Base-by-base conservation (phyloP, 2,329 filamentous ascomycete genomes). In the Colletotrichum musae region DNA sequence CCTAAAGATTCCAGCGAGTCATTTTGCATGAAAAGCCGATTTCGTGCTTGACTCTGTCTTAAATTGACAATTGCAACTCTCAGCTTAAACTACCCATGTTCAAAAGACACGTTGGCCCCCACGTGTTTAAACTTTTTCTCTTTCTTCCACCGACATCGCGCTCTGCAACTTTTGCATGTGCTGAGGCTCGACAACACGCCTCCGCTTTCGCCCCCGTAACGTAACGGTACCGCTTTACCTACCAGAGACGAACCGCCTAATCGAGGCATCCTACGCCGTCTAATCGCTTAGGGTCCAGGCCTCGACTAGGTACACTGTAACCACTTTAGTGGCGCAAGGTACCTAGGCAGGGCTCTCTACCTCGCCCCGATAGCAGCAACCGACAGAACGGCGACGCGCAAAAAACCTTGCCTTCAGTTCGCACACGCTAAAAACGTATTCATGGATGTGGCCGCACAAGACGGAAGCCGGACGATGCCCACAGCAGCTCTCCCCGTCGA, bases 61-160 rank as follows among this genome's bases (percentile, higher is more conserved):
- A 59, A 57, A 65, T 56, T 60, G 36, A 39, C 51, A 57, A 69
- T 51, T 66, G 51, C 62, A 69, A 60, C 54, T 66, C 54, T 65
- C 39, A 53, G 32, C 54, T 54, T 59, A 41, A 43, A n/a, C 52
- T 36, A 52, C 26, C 50, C 50, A 66, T 66, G 66, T 63, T 67
- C 24, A 52, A 67, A 57, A 57, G 63, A 53, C 47, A 64, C 65
- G 32, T 21, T 54, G 60, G 56, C 56, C 67, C 66, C 62, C 62
- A 70, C 56, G 62, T 54, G n/a, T 50, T 70, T 56, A 53, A 61
- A 61, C 67, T 67, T 70, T 70, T 69, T 56, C 47, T 28, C 24
- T 51, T 24, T 51, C 18, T 32, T 16, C 56, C 41, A 61, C 56
- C 63, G 57, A 70, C 18, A 57, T 67, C 51, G 67, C 45, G 32